Percentiles rank a stretch among this genome's conserved stretches.
These are phyloP conservation scores for Penicillium thymicola DNA, from an alignment of 2,329 filamentous ascomycete genomes.

Conservation along the genomic window DNA sequence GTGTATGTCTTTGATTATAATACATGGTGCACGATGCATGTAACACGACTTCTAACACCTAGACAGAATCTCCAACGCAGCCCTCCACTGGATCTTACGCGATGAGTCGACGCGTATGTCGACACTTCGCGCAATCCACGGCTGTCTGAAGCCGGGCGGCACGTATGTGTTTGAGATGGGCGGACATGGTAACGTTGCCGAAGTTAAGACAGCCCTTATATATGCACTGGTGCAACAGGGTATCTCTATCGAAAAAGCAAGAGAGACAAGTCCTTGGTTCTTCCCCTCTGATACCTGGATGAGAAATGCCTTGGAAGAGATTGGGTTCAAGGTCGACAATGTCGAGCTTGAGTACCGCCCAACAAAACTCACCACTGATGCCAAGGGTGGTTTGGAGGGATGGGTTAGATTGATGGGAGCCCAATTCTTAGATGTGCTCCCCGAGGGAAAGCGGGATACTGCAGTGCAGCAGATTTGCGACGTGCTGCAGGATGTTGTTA, in stretches of 20 bases:
- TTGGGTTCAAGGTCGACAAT: conserved; percentile 50
- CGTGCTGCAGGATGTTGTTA: conserved; percentile 55
- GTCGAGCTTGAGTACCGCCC: conserved; percentile 64
- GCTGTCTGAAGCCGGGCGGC: conserved; percentile 55
- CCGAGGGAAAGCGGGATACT: conserved; percentile 48
- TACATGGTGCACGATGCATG: not conserved
- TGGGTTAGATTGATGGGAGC: conserved; percentile 66
- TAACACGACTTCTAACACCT: not conserved
- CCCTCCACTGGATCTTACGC: conserved; percentile 65
- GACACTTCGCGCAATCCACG: conserved; percentile 55
- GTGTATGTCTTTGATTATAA: conserved; percentile 37
- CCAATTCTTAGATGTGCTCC: conserved; percentile 55
- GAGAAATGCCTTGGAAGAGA: conserved; percentile 32
- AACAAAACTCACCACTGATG: conserved; percentile 48
- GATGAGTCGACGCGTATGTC: conserved; percentile 41
- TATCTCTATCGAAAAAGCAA: conserved; percentile 49
- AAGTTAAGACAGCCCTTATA: conserved; percentile 59
- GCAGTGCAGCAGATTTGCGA: conserved; percentile 55
- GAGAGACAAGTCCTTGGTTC: conserved; percentile 63
- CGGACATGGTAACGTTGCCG: conserved; percentile 64
- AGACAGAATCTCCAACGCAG: conserved; percentile 58
- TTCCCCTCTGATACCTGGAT: conserved; percentile 66
- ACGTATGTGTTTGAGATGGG: conserved; percentile 68
- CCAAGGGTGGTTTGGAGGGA: conserved; percentile 57
- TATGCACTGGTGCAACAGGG: conserved; percentile 51